These are phyloP conservation scores for Podaxis carcinomalis DNA, from an alignment of 768 basidiomycete genomes.

Conservation along the genomic window DNA sequence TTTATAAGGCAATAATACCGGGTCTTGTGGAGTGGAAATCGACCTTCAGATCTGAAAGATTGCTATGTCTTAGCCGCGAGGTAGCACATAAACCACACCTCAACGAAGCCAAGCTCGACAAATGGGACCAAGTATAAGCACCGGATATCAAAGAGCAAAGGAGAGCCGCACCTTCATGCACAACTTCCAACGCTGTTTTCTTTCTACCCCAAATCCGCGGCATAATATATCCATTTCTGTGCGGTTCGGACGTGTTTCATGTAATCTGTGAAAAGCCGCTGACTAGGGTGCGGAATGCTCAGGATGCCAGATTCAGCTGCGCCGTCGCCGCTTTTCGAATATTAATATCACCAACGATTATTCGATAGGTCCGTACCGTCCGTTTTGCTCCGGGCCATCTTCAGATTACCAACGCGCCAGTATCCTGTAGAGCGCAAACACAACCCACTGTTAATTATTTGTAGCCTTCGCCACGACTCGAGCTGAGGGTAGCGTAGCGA, in stretches of 20 bases:
- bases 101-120: not conserved
- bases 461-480: not conserved
- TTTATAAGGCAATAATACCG: not conserved
- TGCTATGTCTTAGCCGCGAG: not conserved
- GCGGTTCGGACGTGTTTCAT: constrained; percentile 18
- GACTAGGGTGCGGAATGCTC: constrained; percentile 8
- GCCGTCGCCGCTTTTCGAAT: constrained; percentile 4
- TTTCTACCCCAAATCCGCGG: constrained; percentile 17
- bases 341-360: constrained; percentile 4
- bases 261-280: not conserved
- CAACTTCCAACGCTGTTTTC: constrained; percentile 10
- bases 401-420: not conserved
- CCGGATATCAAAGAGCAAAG: not conserved
- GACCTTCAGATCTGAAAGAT: not conserved
- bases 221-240: constrained; percentile 26
- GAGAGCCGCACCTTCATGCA: constrained; percentile 9
- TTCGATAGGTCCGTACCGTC: constrained; percentile 21
- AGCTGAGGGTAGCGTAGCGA: too few species aligned
- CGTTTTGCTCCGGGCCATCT: constrained; percentile 21
- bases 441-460: not conserved
- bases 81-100: not conserved
- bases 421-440: not conserved
- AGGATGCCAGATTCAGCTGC: constrained; percentile 6
- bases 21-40: not conserved
- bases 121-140: not conserved